Evolutionary conservation across 345 rosid genomes (phyloP).

Genomic region (Populus pruinosa): DNA sequence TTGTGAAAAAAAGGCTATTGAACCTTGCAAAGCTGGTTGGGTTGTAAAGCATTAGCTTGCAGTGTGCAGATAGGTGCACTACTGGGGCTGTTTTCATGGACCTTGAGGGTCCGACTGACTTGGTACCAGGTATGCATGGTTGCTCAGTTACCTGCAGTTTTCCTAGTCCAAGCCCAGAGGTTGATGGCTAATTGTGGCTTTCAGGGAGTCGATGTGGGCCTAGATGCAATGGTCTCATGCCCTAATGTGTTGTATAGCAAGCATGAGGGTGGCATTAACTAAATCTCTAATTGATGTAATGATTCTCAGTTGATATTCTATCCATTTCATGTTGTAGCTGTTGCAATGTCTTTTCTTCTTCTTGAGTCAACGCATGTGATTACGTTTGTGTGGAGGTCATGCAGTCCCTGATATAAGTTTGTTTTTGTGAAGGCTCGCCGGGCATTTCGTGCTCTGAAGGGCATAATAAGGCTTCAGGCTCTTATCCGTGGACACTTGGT

Average conservation of each 20-base stretch:
- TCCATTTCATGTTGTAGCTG: not conserved
- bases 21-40: not conserved
- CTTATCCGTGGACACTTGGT: conserved; percentile 93
- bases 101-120: not conserved
- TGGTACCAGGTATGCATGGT: not conserved
- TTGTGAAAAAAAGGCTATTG: not conserved
- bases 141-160: not conserved
- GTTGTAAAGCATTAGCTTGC: not conserved
- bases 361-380: not conserved
- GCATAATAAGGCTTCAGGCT: conserved; percentile 95
- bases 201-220: not conserved
- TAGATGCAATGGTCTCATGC: not conserved
- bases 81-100: not conserved
- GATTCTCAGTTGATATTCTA: not conserved
- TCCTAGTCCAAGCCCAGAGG: not conserved
- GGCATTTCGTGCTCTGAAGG: conserved; percentile 90
- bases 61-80: not conserved
- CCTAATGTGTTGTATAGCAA: not conserved
- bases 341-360: not conserved
- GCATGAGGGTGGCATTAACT: not conserved
- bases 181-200: not conserved
- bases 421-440: conserved; percentile 74
- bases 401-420: conserved; percentile 29
- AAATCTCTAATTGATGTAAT: not conserved
- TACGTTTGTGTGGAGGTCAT: conserved; percentile 7